Conservation (phyloP, 768 basidiomycete genomes). For the Porphyrellus cyaneotinctus region DNA sequence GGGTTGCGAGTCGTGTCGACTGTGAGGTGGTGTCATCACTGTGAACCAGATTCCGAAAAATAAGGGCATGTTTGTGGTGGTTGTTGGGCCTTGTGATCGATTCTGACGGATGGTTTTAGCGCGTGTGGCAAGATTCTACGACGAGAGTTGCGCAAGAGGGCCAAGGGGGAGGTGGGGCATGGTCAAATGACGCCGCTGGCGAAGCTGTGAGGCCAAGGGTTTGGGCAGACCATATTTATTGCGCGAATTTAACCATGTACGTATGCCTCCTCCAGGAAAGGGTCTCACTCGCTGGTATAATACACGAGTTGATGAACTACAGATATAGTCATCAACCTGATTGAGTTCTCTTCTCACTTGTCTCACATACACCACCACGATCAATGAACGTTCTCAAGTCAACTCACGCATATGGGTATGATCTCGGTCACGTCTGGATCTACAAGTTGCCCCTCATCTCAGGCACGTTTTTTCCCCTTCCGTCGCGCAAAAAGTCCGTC, state of each 20-base stretch:
- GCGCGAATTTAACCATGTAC: not conserved
- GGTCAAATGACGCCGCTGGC: slow-evolving; percentile 19
- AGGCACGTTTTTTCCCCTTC: slow-evolving; percentile 60
- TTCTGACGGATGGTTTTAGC: slow-evolving; percentile 34
- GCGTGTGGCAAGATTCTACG: slow-evolving; percentile 87
- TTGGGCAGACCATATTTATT: not conserved
- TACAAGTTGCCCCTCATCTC: slow-evolving; percentile 39
- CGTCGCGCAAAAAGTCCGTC: slow-evolving; percentile 60
- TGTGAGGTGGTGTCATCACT: slow-evolving; percentile 70
- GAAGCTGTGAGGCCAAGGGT: slow-evolving; percentile 3
- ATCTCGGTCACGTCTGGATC: not conserved
- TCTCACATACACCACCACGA: no score
- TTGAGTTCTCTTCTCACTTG: no score
- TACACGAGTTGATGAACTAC: no score
- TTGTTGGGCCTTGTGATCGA: not conserved
- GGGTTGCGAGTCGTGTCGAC: slow-evolving; percentile 65
- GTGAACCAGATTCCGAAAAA: slow-evolving; percentile 44
- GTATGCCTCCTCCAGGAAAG: no score
- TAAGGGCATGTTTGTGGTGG: no score
- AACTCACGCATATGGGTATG: no score
- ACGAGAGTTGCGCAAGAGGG: slow-evolving; percentile 66
- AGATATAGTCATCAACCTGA: no score
- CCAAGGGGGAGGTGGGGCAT: slow-evolving; percentile 47
- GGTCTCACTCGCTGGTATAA: no score
- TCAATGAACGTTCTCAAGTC: no score